A percentile compares a stretch with the other conserved stretches of the same genome.
Conservation (phyloP, 2,329 filamentous ascomycete species). For the Colletotrichum chrysophilum region DNA sequence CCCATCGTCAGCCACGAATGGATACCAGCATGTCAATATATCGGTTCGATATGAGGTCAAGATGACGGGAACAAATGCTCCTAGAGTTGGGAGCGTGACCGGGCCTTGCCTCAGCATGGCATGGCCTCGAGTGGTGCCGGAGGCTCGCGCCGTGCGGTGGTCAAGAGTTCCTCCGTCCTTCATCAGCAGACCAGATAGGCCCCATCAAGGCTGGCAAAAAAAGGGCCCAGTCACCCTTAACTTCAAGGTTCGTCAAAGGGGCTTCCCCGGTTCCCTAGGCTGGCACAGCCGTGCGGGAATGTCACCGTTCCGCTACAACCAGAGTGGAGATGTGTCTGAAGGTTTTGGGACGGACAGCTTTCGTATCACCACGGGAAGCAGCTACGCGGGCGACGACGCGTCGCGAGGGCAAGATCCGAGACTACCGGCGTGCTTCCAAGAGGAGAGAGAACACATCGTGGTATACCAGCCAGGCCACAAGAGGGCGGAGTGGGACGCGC, state of each 20-base stretch:
- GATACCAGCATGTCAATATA: not conserved
- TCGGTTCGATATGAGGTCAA: not conserved
- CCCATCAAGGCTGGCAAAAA: not conserved
- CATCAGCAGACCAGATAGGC: conserved; percentile 2
- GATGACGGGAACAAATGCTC: not conserved
- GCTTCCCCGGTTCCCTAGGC: not conserved
- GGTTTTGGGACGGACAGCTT: not conserved
- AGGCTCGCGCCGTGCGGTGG: not conserved
- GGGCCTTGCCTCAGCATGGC: not conserved
- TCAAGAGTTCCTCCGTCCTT: not conserved
- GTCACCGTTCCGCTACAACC: conserved; percentile 7
- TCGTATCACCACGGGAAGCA: not conserved
- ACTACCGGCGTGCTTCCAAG: conserved; percentile 7
- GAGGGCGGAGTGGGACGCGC: conserved; percentile 6
- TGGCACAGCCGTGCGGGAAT: not conserved
- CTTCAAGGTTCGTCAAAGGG: not conserved
- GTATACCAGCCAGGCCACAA: not conserved
- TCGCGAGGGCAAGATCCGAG: conserved; percentile 18
- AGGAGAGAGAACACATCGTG: not conserved
- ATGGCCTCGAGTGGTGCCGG: not conserved
- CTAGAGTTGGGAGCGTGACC: not conserved
- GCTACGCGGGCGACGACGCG: not conserved
- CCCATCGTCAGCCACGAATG: not conserved
- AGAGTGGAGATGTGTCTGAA: not conserved
- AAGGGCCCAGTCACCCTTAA: not conserved